A percentile compares a stretch with the other conserved stretches of the same genome.
Conservation (phyloP, 306 rosid species). For the Cajanus cajan region DNA sequence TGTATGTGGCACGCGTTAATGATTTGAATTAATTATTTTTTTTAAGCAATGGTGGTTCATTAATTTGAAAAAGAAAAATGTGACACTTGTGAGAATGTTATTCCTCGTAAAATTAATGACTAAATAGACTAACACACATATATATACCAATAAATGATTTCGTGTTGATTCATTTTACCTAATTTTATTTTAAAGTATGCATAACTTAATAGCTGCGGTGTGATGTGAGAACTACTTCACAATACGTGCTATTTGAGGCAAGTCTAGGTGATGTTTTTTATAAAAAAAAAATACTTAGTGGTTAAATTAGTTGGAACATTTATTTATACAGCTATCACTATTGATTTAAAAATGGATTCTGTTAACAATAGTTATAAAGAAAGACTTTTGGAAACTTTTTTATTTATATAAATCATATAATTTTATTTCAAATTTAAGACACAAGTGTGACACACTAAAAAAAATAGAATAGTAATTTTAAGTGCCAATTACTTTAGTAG, state of each 20-base stretch:
- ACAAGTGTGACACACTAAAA: too few species aligned
- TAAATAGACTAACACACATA: not conserved
- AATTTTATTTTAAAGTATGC: not conserved
- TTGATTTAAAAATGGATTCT: not conserved
- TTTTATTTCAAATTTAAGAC: too few species aligned
- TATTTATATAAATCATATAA: too few species aligned
- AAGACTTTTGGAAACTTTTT: not conserved
- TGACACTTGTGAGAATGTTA: not conserved
- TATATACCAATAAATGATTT: not conserved
- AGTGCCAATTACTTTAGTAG: too few species aligned
- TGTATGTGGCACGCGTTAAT: not conserved
- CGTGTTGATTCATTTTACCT: not conserved
- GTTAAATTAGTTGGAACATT: not conserved
- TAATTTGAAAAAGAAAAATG: not conserved
- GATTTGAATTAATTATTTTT: not conserved
- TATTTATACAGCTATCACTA: not conserved
- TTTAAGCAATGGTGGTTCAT: not conserved
- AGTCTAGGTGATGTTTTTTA: not conserved
- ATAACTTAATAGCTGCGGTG: not conserved
- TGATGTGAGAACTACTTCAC: conserved; percentile 12
- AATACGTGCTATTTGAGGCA: not conserved
- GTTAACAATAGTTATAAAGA: not conserved
- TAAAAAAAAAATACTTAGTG: too few species aligned
- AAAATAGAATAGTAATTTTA: too few species aligned
- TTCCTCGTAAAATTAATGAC: not conserved